phyloP scores from a whole-genome alignment of 176 grass and related monocot genomes.

The Aegilops speltoides region DNA sequence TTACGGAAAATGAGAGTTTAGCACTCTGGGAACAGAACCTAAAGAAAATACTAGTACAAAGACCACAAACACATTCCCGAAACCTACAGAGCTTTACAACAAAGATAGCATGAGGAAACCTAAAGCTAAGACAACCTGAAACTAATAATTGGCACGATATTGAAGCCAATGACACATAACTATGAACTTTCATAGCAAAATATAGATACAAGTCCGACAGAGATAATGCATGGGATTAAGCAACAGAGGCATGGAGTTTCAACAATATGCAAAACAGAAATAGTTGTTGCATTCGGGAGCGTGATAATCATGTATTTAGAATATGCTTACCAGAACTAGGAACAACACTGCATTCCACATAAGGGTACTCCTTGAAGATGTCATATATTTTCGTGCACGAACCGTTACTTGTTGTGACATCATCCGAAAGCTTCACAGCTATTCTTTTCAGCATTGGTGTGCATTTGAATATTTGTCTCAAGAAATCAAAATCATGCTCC shows the following conservation, averaged over 20 bases:
- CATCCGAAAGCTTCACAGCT: neutral
- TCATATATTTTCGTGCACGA: neutral
- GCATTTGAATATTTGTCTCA: neutral
- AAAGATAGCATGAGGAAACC: neutral
- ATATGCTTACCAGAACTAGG: neutral
- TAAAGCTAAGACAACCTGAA: neutral
- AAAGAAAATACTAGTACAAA: no score
- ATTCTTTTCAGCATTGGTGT: neutral
- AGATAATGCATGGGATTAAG: neutral
- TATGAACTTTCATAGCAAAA: neutral
- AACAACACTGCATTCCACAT: neutral
- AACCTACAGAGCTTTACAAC: no score
- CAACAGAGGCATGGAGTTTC: neutral
- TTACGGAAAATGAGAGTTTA: no score
- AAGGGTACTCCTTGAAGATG: neutral
- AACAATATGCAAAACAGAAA: neutral
- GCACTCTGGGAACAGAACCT: no score
- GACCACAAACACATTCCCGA: no score
- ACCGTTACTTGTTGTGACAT: neutral
- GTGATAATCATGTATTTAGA: neutral
- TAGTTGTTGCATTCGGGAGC: neutral
- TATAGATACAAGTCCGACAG: neutral
- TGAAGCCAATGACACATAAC: neutral
- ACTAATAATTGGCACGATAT: neutral
- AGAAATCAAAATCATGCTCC: neutral